Evolutionary conservation across 2,329 filamentous ascomycete genomes (phyloP), one percentile per base, ranked within the genome.

Genomic region (Hypoxylon sp.): DNA sequence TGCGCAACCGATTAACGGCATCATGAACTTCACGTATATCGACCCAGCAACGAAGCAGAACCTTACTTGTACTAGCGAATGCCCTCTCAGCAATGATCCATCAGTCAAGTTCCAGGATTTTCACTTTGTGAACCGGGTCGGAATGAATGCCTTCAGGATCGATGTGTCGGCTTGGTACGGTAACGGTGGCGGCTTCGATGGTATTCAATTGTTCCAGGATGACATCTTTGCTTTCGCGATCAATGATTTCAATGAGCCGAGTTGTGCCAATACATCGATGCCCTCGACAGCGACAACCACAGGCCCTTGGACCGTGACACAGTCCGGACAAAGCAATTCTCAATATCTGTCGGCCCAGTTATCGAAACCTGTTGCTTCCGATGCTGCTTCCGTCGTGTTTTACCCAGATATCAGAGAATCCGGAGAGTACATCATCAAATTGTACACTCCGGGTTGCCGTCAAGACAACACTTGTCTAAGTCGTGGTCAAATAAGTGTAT

Each of bases 21-120:
- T 99, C 76, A 92, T 99, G 89, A 97, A 98, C 79, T 85, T 99
- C 74, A 97, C 93, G 36, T 98, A 96, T 72, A 89, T 89, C 68
- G 93, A 98, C 74, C 90, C 91, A 22, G 81, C 76, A 38, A 91
- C 87, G 1, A 91, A 91, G 24, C 81, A 86, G 52, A 89, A 90
- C 58, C 80, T 82, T 28, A 89, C 86, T 61, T 99, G 96, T 80
- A 93, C 94, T 55, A 90, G 89, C 65, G 85, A 88, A 73, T 99
- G 96, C 73, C 92, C 94, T n/a, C 84, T 99, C 49, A 93, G 91
- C 67, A 83, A 89, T 74, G 88, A 93, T 73, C 80, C 83, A 16
- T 86, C 84, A 4, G 77, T 89, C 51, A 78, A 83, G 52, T 96
- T 87, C 71, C 94, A 97, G 77, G 96, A 99, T 73, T 99, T 98